Evolutionary conservation across 768 basidiomycete genomes (phyloP), one percentile per base, ranked within the genome.

Genomic region (Leccinum variicolor): DNA sequence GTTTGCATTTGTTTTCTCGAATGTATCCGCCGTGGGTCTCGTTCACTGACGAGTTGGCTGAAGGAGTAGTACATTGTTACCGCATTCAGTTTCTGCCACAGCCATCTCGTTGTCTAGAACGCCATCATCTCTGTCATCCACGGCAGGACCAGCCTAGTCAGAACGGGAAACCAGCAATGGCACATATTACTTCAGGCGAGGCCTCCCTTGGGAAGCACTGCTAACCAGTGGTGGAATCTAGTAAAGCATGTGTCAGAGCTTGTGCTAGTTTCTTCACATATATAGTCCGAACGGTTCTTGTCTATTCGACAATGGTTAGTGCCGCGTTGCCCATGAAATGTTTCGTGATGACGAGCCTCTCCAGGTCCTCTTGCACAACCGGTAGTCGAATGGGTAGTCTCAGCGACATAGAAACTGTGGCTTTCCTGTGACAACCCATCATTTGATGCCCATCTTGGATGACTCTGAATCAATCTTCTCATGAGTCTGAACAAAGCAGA

Each of bases 21-120:
- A 17, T 17, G 34, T 63, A 79, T 83, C 13, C 1, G 31, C 1
- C 3, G 69, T 84, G 60, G 86, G 81, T 77, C 76, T 57, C 67
- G 31, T 31, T 31, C 70, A n/a, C 54, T 77, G 55, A 78, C 75
- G 68, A 60, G 53, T 28, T 78, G 73, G 71, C 48, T 75, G 23
- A 70, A 62, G 60, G 68, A 71, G 14, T 8, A 36, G 8, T 33
- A 13, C 5, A 33, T 34, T 6, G 33, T 15, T 6, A 6, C 17
- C 17, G 17, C 36, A 17, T 39, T 39, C 36, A n/a, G 14, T n/a
- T 39, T 39, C 36, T 10, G 36, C 17, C 7, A 17, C 9, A 4
- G 17, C 17, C n/a, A 39, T 39, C 36, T 39, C 36, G 7, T 39
- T 39, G 36, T 39, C 17, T 17, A 17, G 34, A 39, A 9, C 9